These are phyloP conservation scores for Arthrobotrys conoides DNA, from an alignment of 2,329 filamentous ascomycete genomes.

Conservation along the genomic window DNA sequence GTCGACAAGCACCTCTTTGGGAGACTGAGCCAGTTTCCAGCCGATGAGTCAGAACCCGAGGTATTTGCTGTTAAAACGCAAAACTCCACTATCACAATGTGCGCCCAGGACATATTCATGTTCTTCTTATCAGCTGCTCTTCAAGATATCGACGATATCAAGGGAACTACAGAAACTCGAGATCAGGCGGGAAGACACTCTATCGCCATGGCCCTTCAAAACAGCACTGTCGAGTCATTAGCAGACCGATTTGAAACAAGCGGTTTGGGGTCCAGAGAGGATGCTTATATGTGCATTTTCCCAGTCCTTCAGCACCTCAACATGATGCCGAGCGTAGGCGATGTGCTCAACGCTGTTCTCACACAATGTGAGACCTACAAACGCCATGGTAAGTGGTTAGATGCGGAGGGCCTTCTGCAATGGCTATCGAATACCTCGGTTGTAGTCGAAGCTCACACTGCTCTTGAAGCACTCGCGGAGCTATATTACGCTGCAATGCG, in stretches of 20 bases:
- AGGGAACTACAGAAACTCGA: slow-evolving; percentile 35
- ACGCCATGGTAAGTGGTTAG: slow-evolving; percentile 22
- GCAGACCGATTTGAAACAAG: slow-evolving; percentile 63
- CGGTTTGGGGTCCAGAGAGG: slow-evolving; percentile 62
- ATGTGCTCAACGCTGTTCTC: slow-evolving; percentile 29
- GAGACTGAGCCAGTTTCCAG: slow-evolving; percentile 2
- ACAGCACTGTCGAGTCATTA: slow-evolving; percentile 50
- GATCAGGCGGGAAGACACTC: background rate
- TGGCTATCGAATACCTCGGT: slow-evolving; percentile 30
- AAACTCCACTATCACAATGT: slow-evolving; percentile 43
- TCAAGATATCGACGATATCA: slow-evolving; percentile 27
- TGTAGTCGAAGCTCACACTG: slow-evolving; percentile 2
- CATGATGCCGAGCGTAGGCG: slow-evolving; percentile 39
- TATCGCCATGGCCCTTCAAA: slow-evolving; percentile 31
- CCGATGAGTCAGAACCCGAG: slow-evolving; percentile 1
- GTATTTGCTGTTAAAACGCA: slow-evolving; percentile 24
- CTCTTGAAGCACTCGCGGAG: slow-evolving; percentile 21
- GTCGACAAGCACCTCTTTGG: slow-evolving; percentile 48
- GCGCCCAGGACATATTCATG: slow-evolving; percentile 57
- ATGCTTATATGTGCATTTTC: slow-evolving; percentile 65
- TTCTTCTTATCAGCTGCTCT: slow-evolving; percentile 38
- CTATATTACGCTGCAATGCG: slow-evolving; percentile 47
- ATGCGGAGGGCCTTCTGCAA: slow-evolving; percentile 25
- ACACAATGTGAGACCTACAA: slow-evolving; percentile 22
- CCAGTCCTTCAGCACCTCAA: slow-evolving; percentile 62